phyloP scores from a whole-genome alignment of 2,329 filamentous ascomycete genomes.

The Aspergillus fumigatus region DNA sequence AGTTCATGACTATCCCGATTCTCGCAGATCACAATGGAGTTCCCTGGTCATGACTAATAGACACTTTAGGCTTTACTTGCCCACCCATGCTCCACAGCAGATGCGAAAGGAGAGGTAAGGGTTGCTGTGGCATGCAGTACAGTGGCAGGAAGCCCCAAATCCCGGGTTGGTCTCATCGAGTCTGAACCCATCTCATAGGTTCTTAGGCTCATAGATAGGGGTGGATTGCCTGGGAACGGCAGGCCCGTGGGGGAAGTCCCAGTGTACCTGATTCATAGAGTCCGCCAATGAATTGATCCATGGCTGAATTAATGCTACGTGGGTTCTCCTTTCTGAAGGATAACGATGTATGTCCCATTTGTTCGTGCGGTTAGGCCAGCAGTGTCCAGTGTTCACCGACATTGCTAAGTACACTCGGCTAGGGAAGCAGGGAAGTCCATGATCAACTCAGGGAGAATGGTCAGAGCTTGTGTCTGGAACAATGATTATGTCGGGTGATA shows the following conservation, averaged over 20 bases:
- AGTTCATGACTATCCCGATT: neutral
- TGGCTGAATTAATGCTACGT: neutral
- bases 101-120: neutral
- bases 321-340: too few relatives aligned
- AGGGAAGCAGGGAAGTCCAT: neutral
- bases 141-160: neutral
- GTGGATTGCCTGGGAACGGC: neutral
- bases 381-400: neutral
- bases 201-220: neutral
- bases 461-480: slow-evolving; percentile 3
- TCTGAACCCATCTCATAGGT: too few relatives aligned
- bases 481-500: slow-evolving; percentile 8
- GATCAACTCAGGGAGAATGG: neutral
- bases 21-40: neutral
- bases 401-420: neutral
- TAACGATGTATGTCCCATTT: too few relatives aligned
- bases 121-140: neutral
- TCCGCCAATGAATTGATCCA: neutral
- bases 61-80: neutral
- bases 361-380: neutral
- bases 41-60: neutral
- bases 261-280: neutral
- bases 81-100: neutral
- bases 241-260: neutral
- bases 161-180: too few relatives aligned